These are phyloP conservation scores for Ceratobasidium sp. DNA, from an alignment of 1,284 basidiomycete species.

Conservation along the genomic window DNA sequence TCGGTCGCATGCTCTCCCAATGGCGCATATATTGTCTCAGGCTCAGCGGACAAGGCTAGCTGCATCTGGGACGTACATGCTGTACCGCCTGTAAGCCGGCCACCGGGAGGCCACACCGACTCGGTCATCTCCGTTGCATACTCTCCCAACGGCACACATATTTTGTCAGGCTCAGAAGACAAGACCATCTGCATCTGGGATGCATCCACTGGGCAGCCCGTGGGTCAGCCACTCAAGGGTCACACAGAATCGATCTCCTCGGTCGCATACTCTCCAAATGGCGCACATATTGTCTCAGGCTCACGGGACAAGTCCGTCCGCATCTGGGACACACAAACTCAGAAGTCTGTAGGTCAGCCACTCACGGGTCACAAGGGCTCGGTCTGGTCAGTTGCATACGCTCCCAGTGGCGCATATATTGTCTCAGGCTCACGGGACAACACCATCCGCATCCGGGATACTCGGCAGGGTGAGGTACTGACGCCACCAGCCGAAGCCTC, in stretches of 20 bases:
- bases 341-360: no score
- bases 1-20: conserved; percentile 29
- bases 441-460: no score
- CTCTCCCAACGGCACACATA: conserved; percentile 37
- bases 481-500: no score
- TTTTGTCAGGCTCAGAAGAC: no score
- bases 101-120: background rate
- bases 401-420: no score
- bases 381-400: no score
- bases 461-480: no score
- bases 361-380: no score
- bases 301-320: background rate
- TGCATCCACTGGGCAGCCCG: no score
- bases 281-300: background rate
- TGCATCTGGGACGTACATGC: conserved; percentile 3
- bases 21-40: conserved; percentile 1
- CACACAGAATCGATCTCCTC: conserved; percentile 40
- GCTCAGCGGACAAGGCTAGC: conserved; percentile 24
- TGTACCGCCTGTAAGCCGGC: background rate
- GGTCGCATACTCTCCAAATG: conserved; percentile 4
- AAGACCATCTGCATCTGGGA: no score
- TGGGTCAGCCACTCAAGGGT: no score
- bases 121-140: conserved; percentile 7
- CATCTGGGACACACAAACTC: conserved; percentile 39
- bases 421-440: no score